Evolutionary conservation across 2,329 filamentous ascomycete genomes (phyloP), one percentile per base, ranked within the genome.

Genomic region (Stemphylium beticola): DNA sequence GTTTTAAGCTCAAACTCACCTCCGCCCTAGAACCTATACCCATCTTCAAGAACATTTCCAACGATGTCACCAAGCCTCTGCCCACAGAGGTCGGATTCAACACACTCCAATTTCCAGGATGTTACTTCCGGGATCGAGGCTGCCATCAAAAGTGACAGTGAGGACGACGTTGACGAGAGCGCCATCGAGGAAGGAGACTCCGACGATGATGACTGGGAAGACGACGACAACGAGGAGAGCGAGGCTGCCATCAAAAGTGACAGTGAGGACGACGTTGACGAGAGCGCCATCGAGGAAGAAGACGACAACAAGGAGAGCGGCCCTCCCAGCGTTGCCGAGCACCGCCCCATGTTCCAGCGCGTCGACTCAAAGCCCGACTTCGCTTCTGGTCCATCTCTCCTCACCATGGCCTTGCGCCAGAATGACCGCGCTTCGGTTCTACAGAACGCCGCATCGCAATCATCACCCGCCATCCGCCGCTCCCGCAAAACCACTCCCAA

Each of bases 301-400:
- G 22, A 24, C 22, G 89, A 87, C 76, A 88, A 91, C 66, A 86
- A 92, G 61, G 78, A 81, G 52, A 95, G 90, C 71, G 90, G 88
- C 53, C 89, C 90, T 64, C 91, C 91, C 1, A 96, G 91, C 72
- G 83, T 92, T 46, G 90, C 95, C 58, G 89, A 24, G 4, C 22
- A 95, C 57, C 87, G 86, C 68, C 84, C 86, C 15, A 82, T 92
- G 66, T 99, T 99, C 83, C 87, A 93, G 75, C 89, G 95, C 8
- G 92, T 98, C 43, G 91, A 96, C 74, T 97, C 93, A 36, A 87
- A 87, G 74, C 86, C 87, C 7, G 91, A 96, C 69, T 82, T 98
- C 22, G 88, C 90, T 2, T 96, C 93, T 1, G 87, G 91, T 44
- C 88, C 90, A 45, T 98, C 93, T 2, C 85, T 98, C 37, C 88